Evolutionary conservation across 768 basidiomycete species (phyloP), one percentile per base, ranked within the genome.

Genomic region (Mycena vulgaris): DNA sequence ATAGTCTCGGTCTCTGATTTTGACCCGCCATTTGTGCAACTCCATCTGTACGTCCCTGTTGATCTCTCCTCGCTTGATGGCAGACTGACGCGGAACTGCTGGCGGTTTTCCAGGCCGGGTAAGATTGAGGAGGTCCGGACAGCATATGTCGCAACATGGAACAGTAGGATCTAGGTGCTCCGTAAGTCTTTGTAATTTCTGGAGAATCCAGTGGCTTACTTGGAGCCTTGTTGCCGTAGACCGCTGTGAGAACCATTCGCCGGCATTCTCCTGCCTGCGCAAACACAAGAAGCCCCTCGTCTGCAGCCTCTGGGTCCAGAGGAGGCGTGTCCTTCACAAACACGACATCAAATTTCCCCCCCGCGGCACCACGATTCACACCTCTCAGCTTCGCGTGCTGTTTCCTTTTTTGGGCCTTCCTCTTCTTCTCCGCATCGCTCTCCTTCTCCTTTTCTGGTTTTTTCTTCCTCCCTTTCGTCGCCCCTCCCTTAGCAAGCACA

Each of bases 201-300:
- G n/a, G n/a, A n/a, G n/a, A n/a, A n/a, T n/a, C n/a, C n/a, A n/a
- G n/a, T n/a, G n/a, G 14, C 45, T 47, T 23, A 47, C 45, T 23
- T 13, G 45, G 5, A 2, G 45, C 21, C 45, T 51, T 62, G n/a
- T 62, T 23, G n/a, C n/a, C n/a, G 25, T 39, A 62, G 60, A 62
- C 39, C 14, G 10, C 13, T 1, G 45, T 62, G 19, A 62, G 19
- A 2, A 62, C 19, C 10, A 16, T 3, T 1, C 60, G 48, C 0
- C 57, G 14, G n/a, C 57, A 59, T n/a, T 16, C 21, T 28, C 57
- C 57, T 31, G 57, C n/a, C 21, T 59, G 57, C 3, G 45, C 27
- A 2, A 51, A 35, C 42, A 59, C 57, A 25, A 45, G 28, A n/a
- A 59, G 19, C 6, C 57, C 60, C 48, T 62, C 48, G 35, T 62